Evolutionary conservation across 2,329 filamentous ascomycete species (phyloP).

Genomic region (Penicillium sp.): DNA sequence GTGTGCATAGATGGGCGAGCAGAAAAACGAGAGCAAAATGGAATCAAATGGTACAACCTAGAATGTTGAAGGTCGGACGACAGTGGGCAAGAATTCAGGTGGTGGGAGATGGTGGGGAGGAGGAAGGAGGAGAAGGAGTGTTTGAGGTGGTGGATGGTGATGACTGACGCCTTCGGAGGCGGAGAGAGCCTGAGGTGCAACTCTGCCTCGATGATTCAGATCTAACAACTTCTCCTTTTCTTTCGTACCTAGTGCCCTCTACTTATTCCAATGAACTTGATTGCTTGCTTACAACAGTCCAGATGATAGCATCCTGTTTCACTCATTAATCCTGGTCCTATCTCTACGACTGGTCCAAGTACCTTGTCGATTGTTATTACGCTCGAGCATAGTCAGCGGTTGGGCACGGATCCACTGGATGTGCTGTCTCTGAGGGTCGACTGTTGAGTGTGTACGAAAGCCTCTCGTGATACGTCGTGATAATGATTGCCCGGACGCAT

Average conservation of each 20-base stretch:
- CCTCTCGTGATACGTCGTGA: background rate
- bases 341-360: background rate
- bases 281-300: background rate
- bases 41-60: background rate
- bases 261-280: no score
- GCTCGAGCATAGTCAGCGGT: slow-evolving; percentile 1
- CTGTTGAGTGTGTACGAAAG: background rate
- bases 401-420: slow-evolving; percentile 1
- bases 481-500: background rate
- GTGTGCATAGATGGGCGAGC: slow-evolving; percentile 6
- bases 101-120: slow-evolving; percentile 5
- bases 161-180: slow-evolving; percentile 37
- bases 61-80: background rate
- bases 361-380: background rate
- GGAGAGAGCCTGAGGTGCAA: slow-evolving; percentile 40
- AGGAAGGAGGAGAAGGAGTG: slow-evolving; percentile 10
- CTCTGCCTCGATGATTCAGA: slow-evolving; percentile 12
- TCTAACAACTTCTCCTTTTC: background rate
- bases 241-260: no score
- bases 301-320: background rate
- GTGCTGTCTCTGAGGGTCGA: background rate
- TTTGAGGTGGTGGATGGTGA: slow-evolving; percentile 15
- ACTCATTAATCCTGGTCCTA: background rate
- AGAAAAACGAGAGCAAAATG: slow-evolving; percentile 2
- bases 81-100: background rate